Evolutionary conservation across 2,329 filamentous ascomycete genomes (phyloP).

Genomic region (Fusarium torreyae): DNA sequence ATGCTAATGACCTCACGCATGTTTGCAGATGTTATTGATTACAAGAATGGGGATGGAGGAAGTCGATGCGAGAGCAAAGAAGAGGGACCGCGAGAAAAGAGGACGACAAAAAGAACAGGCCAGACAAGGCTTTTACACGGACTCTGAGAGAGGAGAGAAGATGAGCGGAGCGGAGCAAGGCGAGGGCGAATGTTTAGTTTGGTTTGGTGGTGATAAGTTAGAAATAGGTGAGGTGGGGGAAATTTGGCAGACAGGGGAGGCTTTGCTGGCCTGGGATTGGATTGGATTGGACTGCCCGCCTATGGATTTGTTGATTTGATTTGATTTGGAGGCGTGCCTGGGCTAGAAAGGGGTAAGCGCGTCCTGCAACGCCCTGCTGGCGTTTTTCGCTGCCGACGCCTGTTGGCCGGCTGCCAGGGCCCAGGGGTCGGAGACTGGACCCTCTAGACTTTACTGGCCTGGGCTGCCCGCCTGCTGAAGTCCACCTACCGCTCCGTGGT

Average conservation of each 20-base stretch:
- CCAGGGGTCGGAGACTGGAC: slow-evolving; percentile 27
- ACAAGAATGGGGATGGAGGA: slow-evolving; percentile 47
- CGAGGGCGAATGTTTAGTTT: slow-evolving; percentile 49
- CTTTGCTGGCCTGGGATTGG: slow-evolving; percentile 51
- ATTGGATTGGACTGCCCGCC: slow-evolving; percentile 24
- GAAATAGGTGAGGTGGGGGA: slow-evolving; percentile 62
- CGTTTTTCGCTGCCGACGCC: slow-evolving; percentile 40
- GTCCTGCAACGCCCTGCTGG: slow-evolving; percentile 48
- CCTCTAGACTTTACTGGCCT: slow-evolving; percentile 18
- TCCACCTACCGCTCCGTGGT: slow-evolving; percentile 30
- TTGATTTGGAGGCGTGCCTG: slow-evolving; percentile 52
- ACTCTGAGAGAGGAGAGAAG: slow-evolving; percentile 47
- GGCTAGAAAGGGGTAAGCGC: slow-evolving; percentile 55
- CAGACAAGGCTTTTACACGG: slow-evolving; percentile 52
- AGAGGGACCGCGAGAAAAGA: slow-evolving; percentile 47
- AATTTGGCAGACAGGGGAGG: slow-evolving; percentile 60
- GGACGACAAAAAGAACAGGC: slow-evolving; percentile 48
- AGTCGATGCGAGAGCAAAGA: slow-evolving; percentile 55
- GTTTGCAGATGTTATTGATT: slow-evolving; percentile 62
- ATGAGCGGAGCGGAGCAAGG: slow-evolving; percentile 22
- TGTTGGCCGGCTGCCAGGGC: slow-evolving; percentile 42
- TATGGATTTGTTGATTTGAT: slow-evolving; percentile 57
- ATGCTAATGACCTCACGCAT: slow-evolving; percentile 99
- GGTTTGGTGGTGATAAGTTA: slow-evolving; percentile 41
- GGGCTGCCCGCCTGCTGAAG: background rate